Evolutionary conservation across 2,329 filamentous ascomycete genomes (phyloP).

Genomic region (Didymella glomerata): DNA sequence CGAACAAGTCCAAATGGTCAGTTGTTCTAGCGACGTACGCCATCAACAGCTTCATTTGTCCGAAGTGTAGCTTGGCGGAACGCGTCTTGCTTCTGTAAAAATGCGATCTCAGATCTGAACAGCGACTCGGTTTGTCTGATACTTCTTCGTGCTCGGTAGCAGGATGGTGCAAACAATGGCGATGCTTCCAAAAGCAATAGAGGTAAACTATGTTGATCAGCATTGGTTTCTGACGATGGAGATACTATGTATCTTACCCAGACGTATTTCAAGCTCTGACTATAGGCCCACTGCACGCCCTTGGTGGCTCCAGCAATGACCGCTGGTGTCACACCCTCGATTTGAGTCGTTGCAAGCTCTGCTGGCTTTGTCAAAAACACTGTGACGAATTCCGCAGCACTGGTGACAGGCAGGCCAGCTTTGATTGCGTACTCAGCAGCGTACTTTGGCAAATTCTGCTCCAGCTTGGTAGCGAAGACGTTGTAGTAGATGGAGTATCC

Average conservation of each 20-base stretch:
- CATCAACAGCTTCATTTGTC: too few species aligned
- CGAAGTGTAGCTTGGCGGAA: too few species aligned
- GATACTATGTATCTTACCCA: conserved; percentile 20
- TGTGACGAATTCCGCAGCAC: conserved; percentile 48
- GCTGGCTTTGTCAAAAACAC: conserved; percentile 40
- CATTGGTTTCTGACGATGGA: background rate
- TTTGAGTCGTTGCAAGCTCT: conserved; percentile 24
- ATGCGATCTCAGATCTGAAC: conserved; percentile 33
- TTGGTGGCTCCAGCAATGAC: conserved; percentile 39
- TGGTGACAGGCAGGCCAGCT: conserved; percentile 51
- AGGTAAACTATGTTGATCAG: conserved; percentile 30
- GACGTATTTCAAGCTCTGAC: conserved; percentile 44
- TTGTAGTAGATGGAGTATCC: conserved; percentile 50
- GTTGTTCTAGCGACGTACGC: too few species aligned
- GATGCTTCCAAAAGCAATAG: conserved; percentile 43
- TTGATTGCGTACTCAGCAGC: conserved; percentile 42
- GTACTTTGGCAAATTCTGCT: conserved; percentile 35
- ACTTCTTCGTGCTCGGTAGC: conserved; percentile 45
- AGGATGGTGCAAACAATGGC: conserved; percentile 42
- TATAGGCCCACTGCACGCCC: conserved; percentile 43
- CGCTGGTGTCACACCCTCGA: conserved; percentile 39
- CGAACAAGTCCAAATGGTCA: background rate
- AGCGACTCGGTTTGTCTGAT: conserved; percentile 45
- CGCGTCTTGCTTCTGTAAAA: too few species aligned
- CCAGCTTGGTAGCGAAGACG: conserved; percentile 45